A percentile compares a stretch with the other conserved stretches of the same genome.
These are phyloP conservation scores for Chenopodium berlandieri DNA, from an alignment of 148 eudicot species.

Conservation along the genomic window DNA sequence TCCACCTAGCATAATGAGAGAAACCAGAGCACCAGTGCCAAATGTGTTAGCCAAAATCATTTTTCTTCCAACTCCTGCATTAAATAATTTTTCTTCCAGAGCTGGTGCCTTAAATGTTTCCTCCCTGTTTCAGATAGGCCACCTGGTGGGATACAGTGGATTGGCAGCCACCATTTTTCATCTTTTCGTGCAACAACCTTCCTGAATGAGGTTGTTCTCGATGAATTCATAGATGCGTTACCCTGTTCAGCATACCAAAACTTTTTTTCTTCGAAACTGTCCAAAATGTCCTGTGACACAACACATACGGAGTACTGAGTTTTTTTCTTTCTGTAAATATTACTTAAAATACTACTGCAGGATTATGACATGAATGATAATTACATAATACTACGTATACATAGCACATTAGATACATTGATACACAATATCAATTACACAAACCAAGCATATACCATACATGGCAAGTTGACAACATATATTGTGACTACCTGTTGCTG, in stretches of 20 bases:
- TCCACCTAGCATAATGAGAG: constrained; percentile 70
- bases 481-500: too few relatives aligned
- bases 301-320: neutral
- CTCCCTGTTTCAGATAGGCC: constrained; percentile 69
- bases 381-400: neutral
- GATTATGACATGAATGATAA: neutral
- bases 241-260: constrained; percentile 92
- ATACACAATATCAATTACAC: neutral
- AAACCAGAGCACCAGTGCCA: constrained; percentile 61
- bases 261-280: constrained; percentile 75
- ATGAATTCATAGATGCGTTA: constrained; percentile 51
- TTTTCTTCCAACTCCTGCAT: constrained; percentile 68
- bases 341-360: neutral
- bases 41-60: constrained; percentile 79
- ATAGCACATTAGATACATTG: neutral
- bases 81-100: constrained; percentile 16
- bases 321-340: neutral
- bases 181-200: constrained; percentile 51
- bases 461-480: neutral
- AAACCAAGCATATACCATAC: constrained; percentile 6
- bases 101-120: constrained; percentile 67
- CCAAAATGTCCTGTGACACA: constrained; percentile 60
- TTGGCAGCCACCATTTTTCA: constrained; percentile 97
- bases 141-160: constrained; percentile 67
- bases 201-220: constrained; percentile 67